phyloP scores from a whole-genome alignment of 1,139 yeast genomes.

The Scheffersomyces insectosa region DNA sequence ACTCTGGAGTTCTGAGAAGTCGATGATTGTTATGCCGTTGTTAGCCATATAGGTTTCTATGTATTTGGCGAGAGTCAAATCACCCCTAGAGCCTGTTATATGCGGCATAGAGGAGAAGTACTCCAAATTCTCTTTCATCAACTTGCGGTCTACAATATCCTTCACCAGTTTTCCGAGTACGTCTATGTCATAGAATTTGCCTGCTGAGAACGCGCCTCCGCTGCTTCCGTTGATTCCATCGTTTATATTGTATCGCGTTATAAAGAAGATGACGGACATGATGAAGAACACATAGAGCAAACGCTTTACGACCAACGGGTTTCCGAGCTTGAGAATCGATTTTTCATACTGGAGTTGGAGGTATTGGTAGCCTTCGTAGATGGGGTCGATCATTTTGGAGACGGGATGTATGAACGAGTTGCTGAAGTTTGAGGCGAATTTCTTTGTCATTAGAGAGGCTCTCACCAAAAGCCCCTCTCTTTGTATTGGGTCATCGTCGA shows the following conservation, averaged over 20 bases:
- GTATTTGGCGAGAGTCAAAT: constrained; percentile 66
- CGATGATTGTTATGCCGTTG: constrained; percentile 55
- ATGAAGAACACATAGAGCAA: constrained; percentile 68
- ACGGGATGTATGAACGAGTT: constrained; percentile 53
- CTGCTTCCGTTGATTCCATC: constrained; percentile 46
- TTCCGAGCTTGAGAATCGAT: constrained; percentile 66
- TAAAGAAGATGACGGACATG: constrained; percentile 54
- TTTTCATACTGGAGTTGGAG: constrained; percentile 53
- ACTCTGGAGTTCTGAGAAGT: constrained; percentile 50
- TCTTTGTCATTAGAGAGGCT: constrained; percentile 33
- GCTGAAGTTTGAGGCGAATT: constrained; percentile 40
- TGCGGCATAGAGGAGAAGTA: constrained; percentile 85
- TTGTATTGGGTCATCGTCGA: constrained; percentile 12
- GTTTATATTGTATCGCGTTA: constrained; percentile 55
- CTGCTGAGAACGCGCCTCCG: constrained; percentile 50
- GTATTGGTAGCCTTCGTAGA: constrained; percentile 57
- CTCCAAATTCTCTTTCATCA: constrained; percentile 69
- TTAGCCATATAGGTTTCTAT: constrained; percentile 57
- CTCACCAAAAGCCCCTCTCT: constrained; percentile 27
- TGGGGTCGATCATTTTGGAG: constrained; percentile 62
- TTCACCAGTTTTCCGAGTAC: constrained; percentile 50
- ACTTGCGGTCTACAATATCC: constrained; percentile 52
- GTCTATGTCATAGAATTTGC: constrained; percentile 63
- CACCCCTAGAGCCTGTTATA: constrained; percentile 85
- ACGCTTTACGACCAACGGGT: constrained; percentile 81